Base-by-base conservation (phyloP, 2,329 filamentous ascomycete species). In the Ilyonectria mors-panacis region DNA sequence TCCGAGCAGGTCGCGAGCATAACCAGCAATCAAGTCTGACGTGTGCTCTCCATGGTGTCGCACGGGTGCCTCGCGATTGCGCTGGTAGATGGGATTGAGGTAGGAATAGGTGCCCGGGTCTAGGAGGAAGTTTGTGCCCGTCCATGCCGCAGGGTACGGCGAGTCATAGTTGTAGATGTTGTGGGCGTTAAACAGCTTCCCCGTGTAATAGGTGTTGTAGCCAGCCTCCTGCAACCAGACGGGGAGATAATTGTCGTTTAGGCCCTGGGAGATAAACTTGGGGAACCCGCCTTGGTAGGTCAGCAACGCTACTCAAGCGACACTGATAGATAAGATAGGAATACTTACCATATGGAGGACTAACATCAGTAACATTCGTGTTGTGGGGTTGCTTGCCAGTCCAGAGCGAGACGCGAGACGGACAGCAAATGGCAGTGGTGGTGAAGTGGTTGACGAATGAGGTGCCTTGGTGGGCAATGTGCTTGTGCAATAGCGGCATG, bases 131-230 rank as follows among this genome's bases (percentile, higher is more conserved):
- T 75, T 75, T 1, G 69, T 75, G 7, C 83, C 84, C 13, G 84
- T 91, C 83, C 88, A 93, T 1, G 90, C 91, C 1, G 82, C 84
- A 0, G 87, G 84, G 47, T 80, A 84, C 0, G 90, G 87, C 4
- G 83, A 81, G 73, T 91, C 80, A 75, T 92, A 93, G 65, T 91
- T 93, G 0, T 83, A 74, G 2, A 87, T 82, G 0, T 82, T 87
- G 58, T 93, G 90, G 0, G 85, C 83, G 70, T 94, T 94, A 80
- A 92, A 91, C 5, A 93, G 82, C 75, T 94, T 94, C n/a, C 90
- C 92, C 0, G 88, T 88, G 72, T 93, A 94, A 74, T 92, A 93
- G 0, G 91, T 93, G 70, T 88, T 87, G 75, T 93, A 93, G 0
- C 91, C 91, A 0, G 87, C 88, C 4, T 86, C 78, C 70, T 93